These are phyloP conservation scores for Leccinum holopus DNA, from an alignment of 1,284 basidiomycete genomes.

Conservation along the genomic window DNA sequence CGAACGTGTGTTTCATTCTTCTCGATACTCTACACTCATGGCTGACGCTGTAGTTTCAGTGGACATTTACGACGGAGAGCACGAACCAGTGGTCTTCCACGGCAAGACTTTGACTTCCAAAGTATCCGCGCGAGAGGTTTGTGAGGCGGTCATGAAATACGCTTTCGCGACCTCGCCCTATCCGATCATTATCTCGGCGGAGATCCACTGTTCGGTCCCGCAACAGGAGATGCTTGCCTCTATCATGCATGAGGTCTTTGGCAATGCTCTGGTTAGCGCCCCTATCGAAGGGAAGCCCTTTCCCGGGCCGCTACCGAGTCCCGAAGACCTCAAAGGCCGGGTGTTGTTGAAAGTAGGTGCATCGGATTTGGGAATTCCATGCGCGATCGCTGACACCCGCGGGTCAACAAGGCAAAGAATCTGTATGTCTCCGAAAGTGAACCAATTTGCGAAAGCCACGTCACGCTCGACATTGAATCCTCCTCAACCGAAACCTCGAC, in stretches of 20 bases:
- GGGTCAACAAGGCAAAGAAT: conserved; percentile 56
- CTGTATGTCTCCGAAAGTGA: conserved; percentile 47
- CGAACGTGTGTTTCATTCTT: conserved; percentile 62
- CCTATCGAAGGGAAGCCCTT: conserved; percentile 52
- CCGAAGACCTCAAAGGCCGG: conserved; percentile 78
- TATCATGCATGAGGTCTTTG: conserved; percentile 81
- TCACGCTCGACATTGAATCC: conserved; percentile 45
- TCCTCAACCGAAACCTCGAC: conserved; percentile 47
- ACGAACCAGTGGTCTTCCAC: conserved; percentile 84
- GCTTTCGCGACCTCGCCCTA: conserved; percentile 94
- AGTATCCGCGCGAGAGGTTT: conserved; percentile 82
- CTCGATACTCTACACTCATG: background rate
- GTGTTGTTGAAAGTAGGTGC: conserved; percentile 79
- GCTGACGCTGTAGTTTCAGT: conserved; percentile 49
- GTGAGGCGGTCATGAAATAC: conserved; percentile 87
- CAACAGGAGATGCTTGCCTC: conserved; percentile 84
- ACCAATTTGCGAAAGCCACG: conserved; percentile 38
- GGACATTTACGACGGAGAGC: conserved; percentile 91
- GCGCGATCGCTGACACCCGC: conserved; percentile 4
- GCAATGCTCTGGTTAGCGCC: conserved; percentile 67
- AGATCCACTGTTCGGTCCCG: conserved; percentile 82
- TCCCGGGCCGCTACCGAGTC: conserved; percentile 75
- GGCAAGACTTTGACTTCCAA: conserved; percentile 91
- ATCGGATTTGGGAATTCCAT: background rate
- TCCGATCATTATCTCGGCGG: conserved; percentile 92